Base-by-base conservation (phyloP, 2,329 filamentous ascomycete genomes). In the Pestalotiopsis sp. region DNA sequence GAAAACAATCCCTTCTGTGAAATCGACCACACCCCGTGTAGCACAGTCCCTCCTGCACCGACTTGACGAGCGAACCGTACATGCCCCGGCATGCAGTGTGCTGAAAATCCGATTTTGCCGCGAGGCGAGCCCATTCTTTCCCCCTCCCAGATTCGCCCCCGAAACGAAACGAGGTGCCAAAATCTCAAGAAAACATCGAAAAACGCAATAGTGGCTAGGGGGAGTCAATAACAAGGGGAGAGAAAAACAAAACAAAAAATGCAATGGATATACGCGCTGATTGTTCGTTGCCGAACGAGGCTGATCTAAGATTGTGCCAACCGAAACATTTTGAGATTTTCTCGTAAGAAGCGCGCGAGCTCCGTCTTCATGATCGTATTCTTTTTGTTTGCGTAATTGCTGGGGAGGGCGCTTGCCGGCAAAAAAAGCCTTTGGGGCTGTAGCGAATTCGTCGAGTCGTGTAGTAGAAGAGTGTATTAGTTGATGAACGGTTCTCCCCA, bases 271-370 rank as follows among this genome's bases (percentile, higher is more conserved):
- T 70, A 72, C 68, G 72, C 70, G 72, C 70, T 73, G 73, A 71
- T 66, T 72, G 70, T 75, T 73, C 72, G 73, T 73, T 71, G 71
- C 75, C 74, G 74, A 76, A 72, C 73, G 70, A 71, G 70, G 70
- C 68, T 72, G 66, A 72, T 74, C 72, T 74, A 73, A 72, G 66
- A 67, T 39, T 67, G 69, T 67, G 57, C 67, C 68, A 66, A 66
- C 69, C 64, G 65, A 30, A 39, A 55, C 26, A 22, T 13, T 38
- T 24, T 14, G 22, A 63, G 30, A 48, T 55, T n/a, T 52, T 13
- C 57, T 20, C 44, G 63, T 52, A 57, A 65, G 35, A 22, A 65
- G 39, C 44, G 26, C 17, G 63, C 38, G 22, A 14, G 30, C 44
- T n/a, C 20, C 20, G n/a, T 52, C 44, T 17, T 52, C 44, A 22